Percentiles rank a stretch among this genome's conserved stretches.
These are phyloP conservation scores for Fusarium albidum DNA, from an alignment of 2,329 filamentous ascomycete genomes.

Conservation along the genomic window DNA sequence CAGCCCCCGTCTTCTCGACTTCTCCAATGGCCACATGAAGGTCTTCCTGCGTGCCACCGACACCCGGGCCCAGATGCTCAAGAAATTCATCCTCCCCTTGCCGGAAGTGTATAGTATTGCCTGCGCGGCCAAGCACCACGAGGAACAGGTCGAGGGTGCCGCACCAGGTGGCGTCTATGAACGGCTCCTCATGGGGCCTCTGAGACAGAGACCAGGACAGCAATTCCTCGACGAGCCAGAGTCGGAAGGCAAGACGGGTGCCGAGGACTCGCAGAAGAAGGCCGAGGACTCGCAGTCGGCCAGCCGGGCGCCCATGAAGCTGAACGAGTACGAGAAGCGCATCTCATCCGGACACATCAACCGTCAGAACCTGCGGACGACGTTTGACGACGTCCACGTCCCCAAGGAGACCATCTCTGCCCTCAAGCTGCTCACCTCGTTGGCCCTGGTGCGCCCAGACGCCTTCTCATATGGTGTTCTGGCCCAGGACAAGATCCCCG, in stretches of 20 bases:
- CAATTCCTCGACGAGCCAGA: constrained; percentile 42
- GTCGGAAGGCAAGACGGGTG: constrained; percentile 32
- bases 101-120: constrained; percentile 52
- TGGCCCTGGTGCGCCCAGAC: constrained; percentile 87
- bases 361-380: constrained; percentile 81
- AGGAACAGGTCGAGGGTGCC: constrained; percentile 29
- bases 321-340: constrained; percentile 82
- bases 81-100: constrained; percentile 47
- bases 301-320: constrained; percentile 49
- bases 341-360: constrained; percentile 85
- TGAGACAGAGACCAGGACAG: constrained; percentile 44
- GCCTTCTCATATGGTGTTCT: constrained; percentile 97
- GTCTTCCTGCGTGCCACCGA: constrained; percentile 40
- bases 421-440: constrained; percentile 85
- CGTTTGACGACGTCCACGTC: constrained; percentile 87
- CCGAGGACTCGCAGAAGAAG: constrained; percentile 40
- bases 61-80: constrained; percentile 41
- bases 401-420: constrained; percentile 84
- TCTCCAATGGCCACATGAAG: constrained; percentile 37
- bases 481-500: constrained; percentile 88
- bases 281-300: constrained; percentile 43
- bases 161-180: constrained; percentile 41
- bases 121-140: constrained; percentile 41
- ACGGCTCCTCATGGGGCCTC: constrained; percentile 44
- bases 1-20: constrained; percentile 32